Percentiles rank a stretch among this genome's conserved stretches.
Conservation (phyloP, 345 rosid species). For the Clarkia xantiana region DNA sequence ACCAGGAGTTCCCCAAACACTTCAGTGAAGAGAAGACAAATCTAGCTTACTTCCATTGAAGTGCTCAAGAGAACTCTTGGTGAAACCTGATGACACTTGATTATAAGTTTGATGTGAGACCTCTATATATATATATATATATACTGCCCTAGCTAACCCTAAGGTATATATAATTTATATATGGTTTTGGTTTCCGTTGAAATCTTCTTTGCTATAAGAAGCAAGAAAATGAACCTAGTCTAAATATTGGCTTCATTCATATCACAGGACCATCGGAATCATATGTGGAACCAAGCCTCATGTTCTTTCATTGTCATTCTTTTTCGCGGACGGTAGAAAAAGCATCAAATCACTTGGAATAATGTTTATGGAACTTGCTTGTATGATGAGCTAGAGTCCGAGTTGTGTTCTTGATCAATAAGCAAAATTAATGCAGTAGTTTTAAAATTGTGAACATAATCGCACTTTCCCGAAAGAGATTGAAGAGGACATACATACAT, state of each 20-base stretch:
- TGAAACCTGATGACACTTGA: conserved; percentile 8
- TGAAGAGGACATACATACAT: too few species aligned
- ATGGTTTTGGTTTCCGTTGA: neutral
- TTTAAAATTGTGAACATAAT: too few species aligned
- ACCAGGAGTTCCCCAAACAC: conserved; percentile 48
- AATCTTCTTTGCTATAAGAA: neutral
- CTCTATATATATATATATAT: too few species aligned
- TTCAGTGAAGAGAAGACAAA: conserved; percentile 14
- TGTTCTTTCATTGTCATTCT: neutral
- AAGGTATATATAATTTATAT: neutral
- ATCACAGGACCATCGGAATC: neutral
- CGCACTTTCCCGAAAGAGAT: too few species aligned
- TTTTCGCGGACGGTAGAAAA: neutral
- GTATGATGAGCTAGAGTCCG: too few species aligned
- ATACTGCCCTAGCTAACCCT: too few species aligned
- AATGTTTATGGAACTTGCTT: too few species aligned
- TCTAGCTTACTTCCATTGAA: conserved; percentile 17
- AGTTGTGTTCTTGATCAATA: too few species aligned
- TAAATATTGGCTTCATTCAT: neutral
- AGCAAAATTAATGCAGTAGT: too few species aligned
- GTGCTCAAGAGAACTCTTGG: conserved; percentile 31
- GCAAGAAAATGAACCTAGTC: neutral
- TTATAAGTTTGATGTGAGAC: too few species aligned
- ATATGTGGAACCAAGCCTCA: too few species aligned
- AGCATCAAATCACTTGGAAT: too few species aligned